A percentile compares a stretch with the other conserved stretches of the same genome.
Evolutionary conservation across 805 yeast genomes (phyloP).

Genomic region (Candida fluviatilis): DNA sequence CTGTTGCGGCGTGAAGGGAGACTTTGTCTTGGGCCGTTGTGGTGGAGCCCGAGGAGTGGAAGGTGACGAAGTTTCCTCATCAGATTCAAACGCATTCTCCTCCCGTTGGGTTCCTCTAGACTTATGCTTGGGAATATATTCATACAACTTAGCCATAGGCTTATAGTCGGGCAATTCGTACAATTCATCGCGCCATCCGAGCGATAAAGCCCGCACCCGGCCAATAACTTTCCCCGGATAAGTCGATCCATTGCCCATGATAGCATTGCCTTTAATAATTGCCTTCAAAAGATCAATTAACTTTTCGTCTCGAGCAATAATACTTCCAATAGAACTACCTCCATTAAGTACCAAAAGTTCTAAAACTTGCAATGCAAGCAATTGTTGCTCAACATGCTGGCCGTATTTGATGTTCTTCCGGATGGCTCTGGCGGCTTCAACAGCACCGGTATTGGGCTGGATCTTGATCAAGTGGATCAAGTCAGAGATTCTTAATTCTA

Average conservation of each 20-base stretch:
- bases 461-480: conserved; percentile 49
- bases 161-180: conserved; percentile 45
- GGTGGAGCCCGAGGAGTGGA: conserved; percentile 14
- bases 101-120: conserved; percentile 6
- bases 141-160: conserved; percentile 45
- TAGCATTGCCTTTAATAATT: conserved; percentile 38
- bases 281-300: conserved; percentile 59
- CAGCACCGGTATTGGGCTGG: conserved; percentile 33
- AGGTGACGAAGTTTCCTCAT: conserved; percentile 5
- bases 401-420: conserved; percentile 90
- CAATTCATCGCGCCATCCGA: conserved; percentile 66
- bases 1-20: conserved; percentile 15
- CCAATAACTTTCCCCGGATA: conserved; percentile 41
- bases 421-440: conserved; percentile 87
- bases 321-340: conserved; percentile 35
- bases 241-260: conserved; percentile 32
- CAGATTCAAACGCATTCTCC: conserved; percentile 7
- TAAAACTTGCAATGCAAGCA: conserved; percentile 51
- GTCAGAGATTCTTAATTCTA: conserved; percentile 50
- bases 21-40: conserved; percentile 20
- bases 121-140: conserved; percentile 34
- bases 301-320: conserved; percentile 63
- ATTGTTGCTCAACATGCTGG: conserved; percentile 49
- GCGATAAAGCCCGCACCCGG: conserved; percentile 47
- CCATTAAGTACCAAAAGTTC: conserved; percentile 41